phyloP scores from a whole-genome alignment of 768 basidiomycete species.

The Mycena metata region DNA sequence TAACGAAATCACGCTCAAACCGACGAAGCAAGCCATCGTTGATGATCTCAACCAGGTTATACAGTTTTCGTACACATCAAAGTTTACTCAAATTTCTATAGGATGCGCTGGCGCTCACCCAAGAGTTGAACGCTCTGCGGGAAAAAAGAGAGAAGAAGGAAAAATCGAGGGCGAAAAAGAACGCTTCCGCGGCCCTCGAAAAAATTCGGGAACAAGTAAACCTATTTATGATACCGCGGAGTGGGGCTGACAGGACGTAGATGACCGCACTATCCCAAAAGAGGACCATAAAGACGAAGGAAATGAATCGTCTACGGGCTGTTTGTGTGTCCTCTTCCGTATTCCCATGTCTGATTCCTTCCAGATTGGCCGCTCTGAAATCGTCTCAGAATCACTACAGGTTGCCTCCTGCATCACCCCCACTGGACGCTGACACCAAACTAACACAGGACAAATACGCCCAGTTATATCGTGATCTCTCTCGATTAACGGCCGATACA shows the following conservation, averaged over 20 bases:
- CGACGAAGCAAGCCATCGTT: constrained; percentile 16
- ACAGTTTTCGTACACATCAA: too few relatives aligned
- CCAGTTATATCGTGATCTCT: constrained; percentile 13
- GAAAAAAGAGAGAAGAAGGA: constrained; percentile 25
- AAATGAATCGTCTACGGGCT: constrained; percentile 27
- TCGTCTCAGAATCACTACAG: constrained; percentile 15
- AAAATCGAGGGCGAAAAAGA: constrained; percentile 17
- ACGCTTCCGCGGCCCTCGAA: not conserved
- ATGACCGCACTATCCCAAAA: not conserved
- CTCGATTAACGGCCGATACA: not conserved
- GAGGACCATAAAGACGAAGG: not conserved
- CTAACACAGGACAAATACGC: constrained; percentile 22
- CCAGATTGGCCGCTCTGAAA: constrained; percentile 24
- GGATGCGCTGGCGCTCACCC: constrained; percentile 15
- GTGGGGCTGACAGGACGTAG: not conserved
- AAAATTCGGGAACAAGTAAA: constrained; percentile 10
- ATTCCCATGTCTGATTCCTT: not conserved
- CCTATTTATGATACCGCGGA: not conserved
- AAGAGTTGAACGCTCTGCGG: constrained; percentile 24
- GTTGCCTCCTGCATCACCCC: too few relatives aligned
- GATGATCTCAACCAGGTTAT: constrained; percentile 15
- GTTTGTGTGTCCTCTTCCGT: constrained; percentile 8
- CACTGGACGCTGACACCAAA: too few relatives aligned
- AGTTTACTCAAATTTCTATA: not conserved
- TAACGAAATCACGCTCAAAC: constrained; percentile 28